These are phyloP conservation scores for Globisporangium spinosum DNA, from an alignment of 352 stramenopile genomes.

Conservation along the genomic window DNA sequence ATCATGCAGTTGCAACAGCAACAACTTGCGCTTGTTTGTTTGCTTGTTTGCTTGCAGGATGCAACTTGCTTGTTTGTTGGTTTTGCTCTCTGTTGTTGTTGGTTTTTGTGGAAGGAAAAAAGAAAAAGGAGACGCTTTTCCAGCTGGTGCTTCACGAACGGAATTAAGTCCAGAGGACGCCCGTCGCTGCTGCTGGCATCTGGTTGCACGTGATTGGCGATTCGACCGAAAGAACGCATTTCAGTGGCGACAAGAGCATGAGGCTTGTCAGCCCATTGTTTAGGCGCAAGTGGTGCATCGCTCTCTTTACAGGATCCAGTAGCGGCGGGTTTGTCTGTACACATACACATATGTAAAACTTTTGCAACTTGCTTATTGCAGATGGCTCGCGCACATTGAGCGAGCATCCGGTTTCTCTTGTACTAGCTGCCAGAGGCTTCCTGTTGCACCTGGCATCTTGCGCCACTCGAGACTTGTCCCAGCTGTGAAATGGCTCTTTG, in stretches of 20 bases:
- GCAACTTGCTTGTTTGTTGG: background rate
- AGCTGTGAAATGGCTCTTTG: constrained; percentile 21
- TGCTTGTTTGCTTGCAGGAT: background rate
- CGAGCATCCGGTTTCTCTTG: background rate
- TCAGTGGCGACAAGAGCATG: background rate
- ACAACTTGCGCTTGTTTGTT: background rate
- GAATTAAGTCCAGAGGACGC: constrained; percentile 4
- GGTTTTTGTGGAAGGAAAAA: background rate
- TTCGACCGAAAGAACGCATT: background rate
- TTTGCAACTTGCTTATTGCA: background rate
- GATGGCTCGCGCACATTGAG: background rate
- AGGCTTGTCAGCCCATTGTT: background rate
- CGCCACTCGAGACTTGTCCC: constrained; percentile 12
- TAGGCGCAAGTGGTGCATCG: background rate
- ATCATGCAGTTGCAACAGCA: background rate
- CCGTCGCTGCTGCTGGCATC: background rate
- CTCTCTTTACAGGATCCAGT: constrained; percentile 7
- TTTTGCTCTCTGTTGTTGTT: background rate
- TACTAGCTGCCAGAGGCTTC: background rate
- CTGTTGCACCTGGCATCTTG: constrained; percentile 8
- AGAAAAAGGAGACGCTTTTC: background rate
- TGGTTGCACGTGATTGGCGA: background rate
- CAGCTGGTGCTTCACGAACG: background rate
- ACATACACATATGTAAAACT: background rate
- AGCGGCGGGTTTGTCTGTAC: background rate